These are phyloP conservation scores for Paraphoma sp. DNA, from an alignment of 2,329 filamentous ascomycete genomes.

Conservation along the genomic window DNA sequence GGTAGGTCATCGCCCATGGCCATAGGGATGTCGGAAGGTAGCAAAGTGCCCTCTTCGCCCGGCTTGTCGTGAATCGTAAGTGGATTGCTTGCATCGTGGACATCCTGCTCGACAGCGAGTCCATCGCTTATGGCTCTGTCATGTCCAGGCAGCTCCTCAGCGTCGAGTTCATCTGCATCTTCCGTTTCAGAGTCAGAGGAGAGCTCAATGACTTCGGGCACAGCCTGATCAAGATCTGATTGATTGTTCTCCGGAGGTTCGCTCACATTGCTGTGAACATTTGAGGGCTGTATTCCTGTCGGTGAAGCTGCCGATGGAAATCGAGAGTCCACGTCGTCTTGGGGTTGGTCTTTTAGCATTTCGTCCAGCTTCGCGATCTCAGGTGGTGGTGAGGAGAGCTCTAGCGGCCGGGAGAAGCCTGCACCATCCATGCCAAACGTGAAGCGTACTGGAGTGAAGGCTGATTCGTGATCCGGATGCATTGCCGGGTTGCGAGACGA, in stretches of 20 bases:
- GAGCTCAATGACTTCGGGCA: constrained; percentile 16
- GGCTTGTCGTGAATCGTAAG: too few relatives aligned
- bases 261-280: not conserved
- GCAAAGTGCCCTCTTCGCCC: too few relatives aligned
- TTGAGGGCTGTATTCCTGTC: too few relatives aligned
- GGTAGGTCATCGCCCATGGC: not conserved
- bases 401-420: constrained; percentile 27
- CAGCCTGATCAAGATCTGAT: not conserved
- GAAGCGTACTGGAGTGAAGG: constrained; percentile 45
- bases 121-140: not conserved
- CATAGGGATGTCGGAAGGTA: too few relatives aligned
- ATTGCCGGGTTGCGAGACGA: constrained; percentile 27
- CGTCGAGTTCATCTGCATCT: constrained; percentile 1
- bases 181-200: constrained; percentile 19
- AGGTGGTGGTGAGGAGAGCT: constrained; percentile 25
- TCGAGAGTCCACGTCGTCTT: not conserved
- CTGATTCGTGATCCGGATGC: constrained; percentile 42
- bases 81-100: too few relatives aligned
- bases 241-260: not conserved
- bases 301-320: not conserved
- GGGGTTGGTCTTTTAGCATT: not conserved
- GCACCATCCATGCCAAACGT: constrained; percentile 45
- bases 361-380: not conserved
- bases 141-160: not conserved
- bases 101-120: not conserved